Conservation (phyloP, 2,329 filamentous ascomycete species). For the Zymoseptoria brevis region DNA sequence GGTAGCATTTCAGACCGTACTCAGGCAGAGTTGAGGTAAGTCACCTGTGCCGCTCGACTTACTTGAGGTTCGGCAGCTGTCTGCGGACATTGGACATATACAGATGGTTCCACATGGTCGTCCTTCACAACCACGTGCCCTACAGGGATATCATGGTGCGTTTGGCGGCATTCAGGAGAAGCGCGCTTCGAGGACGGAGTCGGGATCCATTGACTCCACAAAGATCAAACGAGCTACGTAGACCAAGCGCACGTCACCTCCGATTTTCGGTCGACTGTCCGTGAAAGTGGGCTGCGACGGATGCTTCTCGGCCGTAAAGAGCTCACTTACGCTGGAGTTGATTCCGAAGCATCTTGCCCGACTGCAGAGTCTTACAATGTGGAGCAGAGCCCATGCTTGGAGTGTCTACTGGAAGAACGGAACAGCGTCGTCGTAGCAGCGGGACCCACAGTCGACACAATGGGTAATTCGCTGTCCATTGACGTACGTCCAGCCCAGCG, state of each 20-base stretch:
- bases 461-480: background rate
- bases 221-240: too few relatives aligned
- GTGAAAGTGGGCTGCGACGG: background rate
- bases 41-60: too few relatives aligned
- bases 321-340: background rate
- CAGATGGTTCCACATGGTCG: too few relatives aligned
- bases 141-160: too few relatives aligned
- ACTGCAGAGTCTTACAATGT: background rate
- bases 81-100: too few relatives aligned
- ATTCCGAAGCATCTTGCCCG: background rate
- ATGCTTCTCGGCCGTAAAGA: background rate
- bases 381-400: background rate
- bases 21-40: too few relatives aligned
- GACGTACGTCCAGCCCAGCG: background rate
- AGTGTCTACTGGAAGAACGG: background rate
- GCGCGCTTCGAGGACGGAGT: too few relatives aligned
- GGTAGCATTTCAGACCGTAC: too few relatives aligned
- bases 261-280: background rate
- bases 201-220: too few relatives aligned
- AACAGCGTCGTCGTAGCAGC: background rate
- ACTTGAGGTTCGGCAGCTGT: too few relatives aligned
- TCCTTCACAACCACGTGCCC: too few relatives aligned
- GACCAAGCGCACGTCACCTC: background rate
- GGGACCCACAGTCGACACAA: background rate
- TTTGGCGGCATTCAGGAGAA: too few relatives aligned